These are phyloP conservation scores for Byssochlamys sp. DNA, from an alignment of 2,329 filamentous ascomycete genomes.

Conservation along the genomic window DNA sequence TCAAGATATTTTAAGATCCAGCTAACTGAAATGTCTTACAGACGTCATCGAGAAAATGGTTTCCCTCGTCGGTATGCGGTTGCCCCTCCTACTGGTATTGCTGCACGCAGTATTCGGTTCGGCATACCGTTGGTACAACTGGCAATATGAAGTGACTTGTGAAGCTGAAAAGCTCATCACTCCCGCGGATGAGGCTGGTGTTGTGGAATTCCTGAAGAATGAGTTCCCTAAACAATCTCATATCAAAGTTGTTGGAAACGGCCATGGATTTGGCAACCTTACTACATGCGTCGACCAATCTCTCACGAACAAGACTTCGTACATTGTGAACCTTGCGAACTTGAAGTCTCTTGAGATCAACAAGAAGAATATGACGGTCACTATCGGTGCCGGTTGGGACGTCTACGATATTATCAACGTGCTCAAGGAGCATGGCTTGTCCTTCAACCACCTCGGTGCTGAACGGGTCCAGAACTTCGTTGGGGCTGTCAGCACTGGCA, in stretches of 20 bases:
- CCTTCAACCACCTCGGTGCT: conserved; percentile 10
- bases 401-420: conserved; percentile 9
- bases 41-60: background rate
- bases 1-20: background rate
- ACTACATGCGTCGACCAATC: conserved; percentile 9
- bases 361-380: conserved; percentile 10
- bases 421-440: conserved; percentile 9
- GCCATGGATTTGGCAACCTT: conserved; percentile 13
- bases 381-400: conserved; percentile 15
- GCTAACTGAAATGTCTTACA: background rate
- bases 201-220: conserved; percentile 6
- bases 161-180: conserved; percentile 8
- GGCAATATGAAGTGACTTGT: conserved; percentile 12
- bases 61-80: background rate
- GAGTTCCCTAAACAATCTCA: conserved; percentile 7
- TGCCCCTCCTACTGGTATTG: conserved; percentile 5
- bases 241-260: conserved; percentile 12
- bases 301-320: conserved; percentile 8
- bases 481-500: conserved; percentile 11
- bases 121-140: conserved; percentile 11
- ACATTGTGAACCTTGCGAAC: conserved; percentile 10
- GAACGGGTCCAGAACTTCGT: conserved; percentile 13
- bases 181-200: conserved; percentile 6
- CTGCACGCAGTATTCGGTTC: conserved; percentile 4
- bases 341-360: conserved; percentile 8